phyloP scores from a whole-genome alignment of 2,329 filamentous ascomycete genomes.

The Thermothelomyces thermophilus region DNA sequence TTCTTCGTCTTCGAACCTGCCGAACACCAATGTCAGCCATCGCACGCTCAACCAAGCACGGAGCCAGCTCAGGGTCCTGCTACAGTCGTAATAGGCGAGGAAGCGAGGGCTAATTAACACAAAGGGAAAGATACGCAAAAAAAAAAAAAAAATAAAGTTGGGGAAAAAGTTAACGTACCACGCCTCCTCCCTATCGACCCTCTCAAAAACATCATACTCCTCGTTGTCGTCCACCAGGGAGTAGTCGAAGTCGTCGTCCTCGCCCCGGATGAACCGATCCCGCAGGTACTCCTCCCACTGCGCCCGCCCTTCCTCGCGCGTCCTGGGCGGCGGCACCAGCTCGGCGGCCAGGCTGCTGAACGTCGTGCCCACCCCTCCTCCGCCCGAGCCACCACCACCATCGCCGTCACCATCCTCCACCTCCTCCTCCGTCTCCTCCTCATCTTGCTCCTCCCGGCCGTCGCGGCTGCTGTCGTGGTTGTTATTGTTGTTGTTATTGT shows the following conservation, averaged over 20 bases:
- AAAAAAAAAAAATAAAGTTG: neutral
- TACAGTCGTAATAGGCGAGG: too few relatives aligned
- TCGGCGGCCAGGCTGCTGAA: slow-evolving; percentile 39
- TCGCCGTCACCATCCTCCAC: too few relatives aligned
- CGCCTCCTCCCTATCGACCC: slow-evolving; percentile 59
- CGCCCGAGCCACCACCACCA: too few relatives aligned
- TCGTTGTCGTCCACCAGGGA: slow-evolving; percentile 61
- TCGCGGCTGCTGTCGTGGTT: neutral
- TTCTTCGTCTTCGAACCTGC: slow-evolving; percentile 65
- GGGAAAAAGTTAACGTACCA: slow-evolving; percentile 37
- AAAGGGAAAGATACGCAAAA: too few relatives aligned
- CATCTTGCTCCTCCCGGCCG: too few relatives aligned
- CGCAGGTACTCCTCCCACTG: slow-evolving; percentile 69
- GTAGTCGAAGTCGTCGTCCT: slow-evolving; percentile 77
- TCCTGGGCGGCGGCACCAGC: slow-evolving; percentile 44
- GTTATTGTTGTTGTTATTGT: neutral
- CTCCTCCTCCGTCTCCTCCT: too few relatives aligned
- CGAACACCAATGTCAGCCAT: neutral
- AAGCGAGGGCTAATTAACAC: too few relatives aligned
- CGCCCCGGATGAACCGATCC: slow-evolving; percentile 66
- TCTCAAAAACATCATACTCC: slow-evolving; percentile 58
- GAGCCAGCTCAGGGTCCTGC: too few relatives aligned
- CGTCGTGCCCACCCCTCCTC: neutral
- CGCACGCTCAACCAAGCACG: neutral
- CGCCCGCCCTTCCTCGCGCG: slow-evolving; percentile 58